A percentile compares a stretch with the other conserved stretches of the same genome.
Evolutionary conservation across 129 eudicot genomes (phyloP).

Genomic region (Glebionis coronaria): DNA sequence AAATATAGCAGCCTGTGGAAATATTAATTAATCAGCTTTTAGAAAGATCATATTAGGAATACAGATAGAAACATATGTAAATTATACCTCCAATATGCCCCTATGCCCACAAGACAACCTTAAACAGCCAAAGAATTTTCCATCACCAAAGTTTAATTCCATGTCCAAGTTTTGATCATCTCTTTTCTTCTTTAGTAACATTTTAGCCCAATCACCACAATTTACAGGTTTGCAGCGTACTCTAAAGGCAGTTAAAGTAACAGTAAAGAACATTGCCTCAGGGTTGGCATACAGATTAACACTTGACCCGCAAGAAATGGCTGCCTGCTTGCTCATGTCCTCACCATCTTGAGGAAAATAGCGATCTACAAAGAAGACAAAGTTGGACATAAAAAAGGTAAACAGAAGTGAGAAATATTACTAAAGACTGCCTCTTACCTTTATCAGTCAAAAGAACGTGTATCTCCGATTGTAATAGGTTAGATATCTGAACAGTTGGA

Average conservation of each 20-base stretch:
- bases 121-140: slow-evolving; percentile 69
- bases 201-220: slow-evolving; percentile 84
- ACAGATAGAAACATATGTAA: slow-evolving; percentile 22
- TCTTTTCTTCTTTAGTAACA: slow-evolving; percentile 73
- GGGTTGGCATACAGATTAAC: slow-evolving; percentile 82
- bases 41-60: slow-evolving; percentile 3
- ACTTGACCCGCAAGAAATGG: slow-evolving; percentile 61
- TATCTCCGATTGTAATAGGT: slow-evolving; percentile 73
- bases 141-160: slow-evolving; percentile 81
- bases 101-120: slow-evolving; percentile 74
- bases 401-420: slow-evolving; percentile 1
- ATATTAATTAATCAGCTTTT: slow-evolving; percentile 23
- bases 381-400: slow-evolving; percentile 19
- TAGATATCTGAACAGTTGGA: slow-evolving; percentile 78
- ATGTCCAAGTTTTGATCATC: slow-evolving; percentile 62
- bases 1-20: slow-evolving; percentile 73
- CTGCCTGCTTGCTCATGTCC: slow-evolving; percentile 58
- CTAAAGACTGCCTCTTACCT: slow-evolving; percentile 41
- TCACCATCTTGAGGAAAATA: slow-evolving; percentile 25
- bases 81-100: slow-evolving; percentile 81
- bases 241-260: slow-evolving; percentile 60
- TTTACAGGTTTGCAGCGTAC: slow-evolving; percentile 84
- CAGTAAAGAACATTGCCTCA: slow-evolving; percentile 56
- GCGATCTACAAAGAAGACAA: slow-evolving; percentile 50
- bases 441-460: slow-evolving; percentile 67